Evolutionary conservation across 495 filamentous ascomycete species (phyloP).

Genomic region (Haplographium delicatum): DNA sequence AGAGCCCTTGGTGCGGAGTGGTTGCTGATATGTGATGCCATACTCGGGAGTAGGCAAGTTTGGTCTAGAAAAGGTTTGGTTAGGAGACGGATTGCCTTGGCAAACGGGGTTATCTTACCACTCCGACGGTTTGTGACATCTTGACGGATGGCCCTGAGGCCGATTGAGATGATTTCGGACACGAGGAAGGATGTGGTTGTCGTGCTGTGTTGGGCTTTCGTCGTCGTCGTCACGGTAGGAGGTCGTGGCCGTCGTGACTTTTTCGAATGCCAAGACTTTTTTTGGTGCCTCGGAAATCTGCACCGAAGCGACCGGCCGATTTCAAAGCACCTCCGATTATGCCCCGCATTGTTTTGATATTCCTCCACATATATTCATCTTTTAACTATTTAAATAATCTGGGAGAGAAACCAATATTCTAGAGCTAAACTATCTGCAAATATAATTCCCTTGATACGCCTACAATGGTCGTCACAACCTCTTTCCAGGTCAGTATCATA

Average conservation of each 20-base stretch:
- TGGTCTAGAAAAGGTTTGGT: conserved; percentile 55
- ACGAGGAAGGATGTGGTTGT: background rate
- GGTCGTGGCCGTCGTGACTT: conserved; percentile 22
- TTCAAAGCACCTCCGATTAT: no score
- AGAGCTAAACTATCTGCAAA: no score
- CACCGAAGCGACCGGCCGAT: conserved; percentile 19
- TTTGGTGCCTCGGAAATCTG: background rate
- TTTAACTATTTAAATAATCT: background rate
- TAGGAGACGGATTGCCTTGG: background rate
- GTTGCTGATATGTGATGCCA: conserved; percentile 85
- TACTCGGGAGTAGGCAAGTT: conserved; percentile 88
- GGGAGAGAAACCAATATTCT: background rate
- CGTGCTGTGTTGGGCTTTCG: conserved; percentile 1
- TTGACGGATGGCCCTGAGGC: conserved; percentile 21
- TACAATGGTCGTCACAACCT: conserved; percentile 29
- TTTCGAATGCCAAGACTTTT: conserved; percentile 24
- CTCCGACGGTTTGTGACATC: conserved; percentile 67
- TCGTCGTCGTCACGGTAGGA: conserved; percentile 4
- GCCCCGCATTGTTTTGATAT: no score
- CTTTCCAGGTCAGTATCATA: conserved; percentile 26
- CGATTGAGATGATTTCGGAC: conserved; percentile 14
- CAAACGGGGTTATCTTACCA: conserved; percentile 40
- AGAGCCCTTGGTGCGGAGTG: conserved; percentile 48
- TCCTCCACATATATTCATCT: background rate
- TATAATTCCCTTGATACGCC: no score